A percentile compares a stretch with the other conserved stretches of the same genome.
These are phyloP conservation scores for Phytophthora constricta DNA, from an alignment of 352 stramenopile species.

Conservation along the genomic window DNA sequence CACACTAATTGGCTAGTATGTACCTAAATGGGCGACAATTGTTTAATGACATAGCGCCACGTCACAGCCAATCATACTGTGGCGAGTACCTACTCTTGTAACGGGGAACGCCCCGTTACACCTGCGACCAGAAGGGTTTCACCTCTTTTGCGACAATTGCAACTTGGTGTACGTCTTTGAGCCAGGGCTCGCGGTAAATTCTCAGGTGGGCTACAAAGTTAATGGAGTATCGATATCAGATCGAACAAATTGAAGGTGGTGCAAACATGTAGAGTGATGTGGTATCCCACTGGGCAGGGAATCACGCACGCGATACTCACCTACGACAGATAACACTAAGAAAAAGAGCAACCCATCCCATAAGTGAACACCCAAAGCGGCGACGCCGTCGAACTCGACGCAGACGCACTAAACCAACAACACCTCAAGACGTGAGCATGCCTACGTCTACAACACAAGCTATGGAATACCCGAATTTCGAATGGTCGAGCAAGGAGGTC, in stretches of 20 bases:
- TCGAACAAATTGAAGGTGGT: not conserved
- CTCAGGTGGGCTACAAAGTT: not conserved
- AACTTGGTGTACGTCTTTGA: not conserved
- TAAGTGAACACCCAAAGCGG: no score
- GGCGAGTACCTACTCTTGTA: no score
- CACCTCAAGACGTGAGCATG: no score
- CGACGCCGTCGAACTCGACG: no score
- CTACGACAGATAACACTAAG: not conserved
- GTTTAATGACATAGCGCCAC: no score
- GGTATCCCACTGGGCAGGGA: not conserved
- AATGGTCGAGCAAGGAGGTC: not conserved
- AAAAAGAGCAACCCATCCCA: not conserved
- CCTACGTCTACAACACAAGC: no score
- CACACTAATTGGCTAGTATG: no score
- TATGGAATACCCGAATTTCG: not conserved
- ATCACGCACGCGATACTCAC: not conserved
- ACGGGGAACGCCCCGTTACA: no score
- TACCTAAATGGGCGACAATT: no score
- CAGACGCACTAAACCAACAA: no score
- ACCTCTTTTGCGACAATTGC: not conserved
- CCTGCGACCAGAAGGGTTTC: not conserved
- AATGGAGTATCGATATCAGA: not conserved
- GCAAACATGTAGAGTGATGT: slow-evolving; percentile 3
- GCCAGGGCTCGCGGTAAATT: not conserved
- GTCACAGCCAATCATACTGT: no score